phyloP scores from a whole-genome alignment of 208 protist species.

The Acanthamoeba quina region DNA sequence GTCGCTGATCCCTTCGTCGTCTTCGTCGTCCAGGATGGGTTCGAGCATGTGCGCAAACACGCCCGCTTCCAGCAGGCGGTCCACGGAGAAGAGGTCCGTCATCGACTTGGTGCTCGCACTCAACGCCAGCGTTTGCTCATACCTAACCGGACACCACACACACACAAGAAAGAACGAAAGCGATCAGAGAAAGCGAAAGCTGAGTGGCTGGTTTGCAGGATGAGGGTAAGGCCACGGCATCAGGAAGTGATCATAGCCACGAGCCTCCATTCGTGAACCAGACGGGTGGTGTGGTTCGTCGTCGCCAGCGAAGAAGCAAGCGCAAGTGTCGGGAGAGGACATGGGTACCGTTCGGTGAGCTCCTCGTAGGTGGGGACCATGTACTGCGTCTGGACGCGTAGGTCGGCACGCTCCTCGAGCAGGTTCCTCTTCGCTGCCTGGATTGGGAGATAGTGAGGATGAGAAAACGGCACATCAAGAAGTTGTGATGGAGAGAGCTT shows the following conservation, averaged over 20 bases:
- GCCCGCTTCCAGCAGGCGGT: constrained; percentile 12
- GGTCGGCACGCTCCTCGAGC: neutral
- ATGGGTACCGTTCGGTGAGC: neutral
- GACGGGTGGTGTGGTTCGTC: neutral
- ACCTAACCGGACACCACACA: neutral
- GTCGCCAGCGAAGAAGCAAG: neutral
- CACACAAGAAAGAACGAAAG: neutral
- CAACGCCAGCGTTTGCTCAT: constrained; percentile 44
- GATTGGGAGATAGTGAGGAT: too few relatives aligned
- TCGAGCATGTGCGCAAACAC: neutral
- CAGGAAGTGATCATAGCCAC: neutral
- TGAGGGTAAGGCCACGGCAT: neutral
- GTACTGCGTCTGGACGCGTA: neutral
- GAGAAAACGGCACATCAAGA: too few relatives aligned
- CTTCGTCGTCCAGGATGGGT: neutral
- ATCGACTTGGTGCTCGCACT: constrained; percentile 19
- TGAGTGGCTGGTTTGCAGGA: neutral
- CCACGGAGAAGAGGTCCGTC: constrained; percentile 50
- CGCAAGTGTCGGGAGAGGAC: neutral
- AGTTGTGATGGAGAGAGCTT: too few relatives aligned
- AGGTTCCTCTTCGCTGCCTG: too few relatives aligned
- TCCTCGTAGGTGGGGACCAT: constrained; percentile 18
- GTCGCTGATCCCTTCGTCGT: constrained; percentile 24
- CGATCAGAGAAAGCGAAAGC: neutral
- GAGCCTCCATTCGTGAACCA: neutral